Evolutionary conservation across 441 rosid species (phyloP).

Genomic region (Gossypium gossypioides): DNA sequence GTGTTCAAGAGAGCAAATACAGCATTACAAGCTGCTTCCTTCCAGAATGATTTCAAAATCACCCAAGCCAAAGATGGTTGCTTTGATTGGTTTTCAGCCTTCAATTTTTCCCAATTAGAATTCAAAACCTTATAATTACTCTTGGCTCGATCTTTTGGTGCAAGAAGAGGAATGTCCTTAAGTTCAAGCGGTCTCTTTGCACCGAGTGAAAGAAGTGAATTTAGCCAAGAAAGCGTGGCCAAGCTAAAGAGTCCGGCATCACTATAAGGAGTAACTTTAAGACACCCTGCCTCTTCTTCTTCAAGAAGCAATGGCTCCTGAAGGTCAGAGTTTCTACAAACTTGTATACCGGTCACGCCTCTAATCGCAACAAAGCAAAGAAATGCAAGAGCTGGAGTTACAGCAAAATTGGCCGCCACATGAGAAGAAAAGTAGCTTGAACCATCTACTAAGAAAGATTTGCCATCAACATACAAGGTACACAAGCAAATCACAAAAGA

Average conservation of each 20-base stretch:
- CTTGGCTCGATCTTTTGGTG: constrained; percentile 78
- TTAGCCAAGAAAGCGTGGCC: constrained; percentile 89
- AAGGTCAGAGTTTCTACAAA: constrained; percentile 51
- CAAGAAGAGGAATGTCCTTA: constrained; percentile 96
- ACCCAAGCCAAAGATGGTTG: constrained; percentile 88
- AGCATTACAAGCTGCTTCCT: constrained; percentile 92
- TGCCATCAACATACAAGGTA: constrained; percentile 66
- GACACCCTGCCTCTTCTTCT: constrained; percentile 77
- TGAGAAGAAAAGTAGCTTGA: constrained; percentile 50
- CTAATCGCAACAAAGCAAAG: constrained; percentile 65
- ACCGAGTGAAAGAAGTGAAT: constrained; percentile 85
- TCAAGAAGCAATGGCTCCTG: constrained; percentile 60
- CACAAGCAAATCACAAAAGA: constrained; percentile 61
- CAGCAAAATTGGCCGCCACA: constrained; percentile 63
- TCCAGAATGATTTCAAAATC: constrained; percentile 83
- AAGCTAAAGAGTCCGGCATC: constrained; percentile 71
- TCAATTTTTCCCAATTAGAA: constrained; percentile 82
- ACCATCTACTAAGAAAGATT: constrained; percentile 40
- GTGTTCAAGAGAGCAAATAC: constrained; percentile 85
- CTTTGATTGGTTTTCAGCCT: constrained; percentile 52
- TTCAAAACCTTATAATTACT: constrained; percentile 71
- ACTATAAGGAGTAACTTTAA: constrained; percentile 67
- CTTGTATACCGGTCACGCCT: constrained; percentile 65
- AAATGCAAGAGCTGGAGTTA: constrained; percentile 79
- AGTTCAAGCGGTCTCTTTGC: constrained; percentile 97